Conservation (phyloP, 202 grass and related monocot genomes). For the Setaria italica region DNA sequence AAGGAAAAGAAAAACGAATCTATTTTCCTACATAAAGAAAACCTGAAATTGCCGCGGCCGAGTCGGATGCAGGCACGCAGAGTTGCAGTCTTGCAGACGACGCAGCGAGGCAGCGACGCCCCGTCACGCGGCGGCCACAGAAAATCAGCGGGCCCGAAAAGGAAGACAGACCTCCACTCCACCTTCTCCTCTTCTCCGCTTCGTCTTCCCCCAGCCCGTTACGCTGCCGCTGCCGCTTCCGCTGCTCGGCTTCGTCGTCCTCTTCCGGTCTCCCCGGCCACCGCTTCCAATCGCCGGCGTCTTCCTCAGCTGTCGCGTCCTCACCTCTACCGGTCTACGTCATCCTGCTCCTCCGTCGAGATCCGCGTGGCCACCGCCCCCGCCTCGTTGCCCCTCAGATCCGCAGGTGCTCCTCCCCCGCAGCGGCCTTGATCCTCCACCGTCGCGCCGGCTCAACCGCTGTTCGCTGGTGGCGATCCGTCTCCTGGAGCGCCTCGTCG, state of each 20-base stretch:
- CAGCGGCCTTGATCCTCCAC: constrained; percentile 12
- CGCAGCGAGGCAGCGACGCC: constrained; percentile 6
- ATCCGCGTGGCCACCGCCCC: neutral
- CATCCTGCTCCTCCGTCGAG: neutral
- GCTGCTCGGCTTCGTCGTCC: neutral
- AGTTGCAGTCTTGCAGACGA: too few relatives aligned
- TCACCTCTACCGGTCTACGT: neutral
- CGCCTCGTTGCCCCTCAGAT: neutral
- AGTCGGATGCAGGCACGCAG: neutral
- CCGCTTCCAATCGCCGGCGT: neutral
- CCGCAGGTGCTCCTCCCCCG: neutral
- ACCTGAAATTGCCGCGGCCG: neutral
- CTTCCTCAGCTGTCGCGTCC: neutral
- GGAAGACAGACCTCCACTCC: constrained; percentile 43
- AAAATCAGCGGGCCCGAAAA: constrained; percentile 42
- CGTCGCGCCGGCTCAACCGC: neutral
- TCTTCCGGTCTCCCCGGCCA: neutral
- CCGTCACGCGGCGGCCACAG: constrained; percentile 36
- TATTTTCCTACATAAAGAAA: neutral
- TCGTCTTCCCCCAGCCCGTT: constrained; percentile 26
- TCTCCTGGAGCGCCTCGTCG: too few relatives aligned
- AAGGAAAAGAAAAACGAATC: neutral
- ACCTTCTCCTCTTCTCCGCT: constrained; percentile 27
- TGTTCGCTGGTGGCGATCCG: neutral
- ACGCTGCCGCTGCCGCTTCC: constrained; percentile 11